phyloP scores from a whole-genome alignment of 2,329 filamentous ascomycete genomes.

The Sporothrix mexicana region DNA sequence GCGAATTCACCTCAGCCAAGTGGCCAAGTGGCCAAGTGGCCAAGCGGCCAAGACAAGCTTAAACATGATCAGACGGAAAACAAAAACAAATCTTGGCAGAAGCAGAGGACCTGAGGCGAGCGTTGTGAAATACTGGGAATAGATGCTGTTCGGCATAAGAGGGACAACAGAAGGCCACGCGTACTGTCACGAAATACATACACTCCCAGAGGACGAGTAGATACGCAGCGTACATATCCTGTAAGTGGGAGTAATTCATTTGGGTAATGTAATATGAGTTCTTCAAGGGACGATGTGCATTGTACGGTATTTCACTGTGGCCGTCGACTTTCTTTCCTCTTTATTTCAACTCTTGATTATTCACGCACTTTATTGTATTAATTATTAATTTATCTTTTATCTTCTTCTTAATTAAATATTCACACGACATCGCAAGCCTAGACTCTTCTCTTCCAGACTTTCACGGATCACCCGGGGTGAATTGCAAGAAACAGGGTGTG shows the following conservation, averaged over 20 bases:
- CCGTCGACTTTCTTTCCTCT: neutral
- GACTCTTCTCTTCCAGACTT: neutral
- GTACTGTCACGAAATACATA: neutral
- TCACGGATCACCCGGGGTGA: slow-evolving; percentile 20
- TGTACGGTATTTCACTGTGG: too few relatives aligned
- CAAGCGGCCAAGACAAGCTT: neutral
- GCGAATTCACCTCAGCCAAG: neutral
- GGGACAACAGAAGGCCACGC: neutral
- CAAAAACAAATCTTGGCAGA: too few relatives aligned
- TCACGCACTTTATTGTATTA: neutral
- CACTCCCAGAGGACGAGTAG: neutral
- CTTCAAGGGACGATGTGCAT: too few relatives aligned
- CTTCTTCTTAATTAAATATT: neutral
- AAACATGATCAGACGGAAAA: neutral
- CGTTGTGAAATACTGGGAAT: neutral
- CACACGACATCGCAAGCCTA: neutral
- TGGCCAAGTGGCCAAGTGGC: neutral
- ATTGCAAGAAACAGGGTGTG: slow-evolving; percentile 28
- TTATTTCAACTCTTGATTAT: neutral
- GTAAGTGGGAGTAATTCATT: too few relatives aligned
- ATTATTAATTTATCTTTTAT: neutral
- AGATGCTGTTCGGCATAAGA: neutral
- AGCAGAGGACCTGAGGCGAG: too few relatives aligned
- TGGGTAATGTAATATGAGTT: too few relatives aligned
- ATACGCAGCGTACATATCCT: too few relatives aligned